Evolutionary conservation across 306 rosid genomes (phyloP).

Genomic region (Begonia peltatifolia): DNA sequence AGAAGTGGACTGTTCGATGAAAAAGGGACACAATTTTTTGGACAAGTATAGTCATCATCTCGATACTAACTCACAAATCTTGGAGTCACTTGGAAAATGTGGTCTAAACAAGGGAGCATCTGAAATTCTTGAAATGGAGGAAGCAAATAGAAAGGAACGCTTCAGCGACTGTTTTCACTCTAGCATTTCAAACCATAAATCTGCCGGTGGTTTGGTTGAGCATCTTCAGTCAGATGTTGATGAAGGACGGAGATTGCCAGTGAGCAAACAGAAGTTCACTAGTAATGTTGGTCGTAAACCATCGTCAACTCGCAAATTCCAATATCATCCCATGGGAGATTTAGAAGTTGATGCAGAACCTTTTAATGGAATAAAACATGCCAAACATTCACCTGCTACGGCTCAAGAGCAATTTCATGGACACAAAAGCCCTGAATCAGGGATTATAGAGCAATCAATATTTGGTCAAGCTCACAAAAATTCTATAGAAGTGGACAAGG

Average conservation of each 20-base stretch:
- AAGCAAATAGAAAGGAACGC: constrained; percentile 30
- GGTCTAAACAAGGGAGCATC: constrained; percentile 27
- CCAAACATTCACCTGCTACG: constrained; percentile 30
- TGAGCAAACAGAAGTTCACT: constrained; percentile 41
- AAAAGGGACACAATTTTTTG: constrained; percentile 37
- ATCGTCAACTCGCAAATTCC: constrained; percentile 62
- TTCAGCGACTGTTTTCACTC: constrained; percentile 26
- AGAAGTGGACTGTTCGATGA: constrained; percentile 45
- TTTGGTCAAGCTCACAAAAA: constrained; percentile 32
- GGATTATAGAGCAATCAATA: constrained; percentile 46
- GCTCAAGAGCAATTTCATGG: constrained; percentile 34
- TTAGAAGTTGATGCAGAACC: constrained; percentile 44
- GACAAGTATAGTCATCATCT: constrained; percentile 40
- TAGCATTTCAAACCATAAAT: constrained; percentile 22
- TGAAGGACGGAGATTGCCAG: constrained; percentile 26
- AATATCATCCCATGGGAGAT: constrained; percentile 92
- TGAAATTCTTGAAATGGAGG: constrained; percentile 39
- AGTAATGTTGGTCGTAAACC: constrained; percentile 46
- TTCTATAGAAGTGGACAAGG: constrained; percentile 59
- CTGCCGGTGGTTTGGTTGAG: constrained; percentile 20
- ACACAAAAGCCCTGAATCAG: constrained; percentile 39
- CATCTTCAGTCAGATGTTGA: constrained; percentile 37
- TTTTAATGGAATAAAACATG: constrained; percentile 43
- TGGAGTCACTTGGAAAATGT: constrained; percentile 45
- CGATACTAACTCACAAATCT: constrained; percentile 42